Percentiles rank a stretch among this genome's conserved stretches.
Evolutionary conservation across 352 stramenopile species (phyloP).

Genomic region (Phytophthora capsici): DNA sequence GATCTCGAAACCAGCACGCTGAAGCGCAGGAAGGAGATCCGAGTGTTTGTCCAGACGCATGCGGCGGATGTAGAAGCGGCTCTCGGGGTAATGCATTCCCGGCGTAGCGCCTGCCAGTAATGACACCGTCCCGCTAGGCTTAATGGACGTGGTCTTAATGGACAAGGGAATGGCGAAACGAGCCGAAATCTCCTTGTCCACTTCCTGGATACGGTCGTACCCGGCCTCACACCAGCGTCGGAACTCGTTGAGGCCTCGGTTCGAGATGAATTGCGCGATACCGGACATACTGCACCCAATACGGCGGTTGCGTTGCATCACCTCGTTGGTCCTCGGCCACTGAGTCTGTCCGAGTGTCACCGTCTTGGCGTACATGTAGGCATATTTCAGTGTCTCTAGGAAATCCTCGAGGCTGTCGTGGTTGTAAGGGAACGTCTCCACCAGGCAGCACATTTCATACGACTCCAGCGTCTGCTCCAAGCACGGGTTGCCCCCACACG

Average conservation of each 20-base stretch:
- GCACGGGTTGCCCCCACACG: constrained; percentile 91
- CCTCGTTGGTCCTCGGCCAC: constrained; percentile 91
- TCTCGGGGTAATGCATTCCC: constrained; percentile 94
- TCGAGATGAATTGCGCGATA: constrained; percentile 92
- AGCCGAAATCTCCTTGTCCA: constrained; percentile 72
- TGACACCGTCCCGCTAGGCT: constrained; percentile 91
- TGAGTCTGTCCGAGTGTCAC: constrained; percentile 93
- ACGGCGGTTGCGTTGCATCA: constrained; percentile 93
- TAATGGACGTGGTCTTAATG: constrained; percentile 95
- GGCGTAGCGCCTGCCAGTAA: constrained; percentile 92
- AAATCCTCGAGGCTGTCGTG: constrained; percentile 91
- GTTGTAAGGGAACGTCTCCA: constrained; percentile 93
- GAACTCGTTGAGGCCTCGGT: constrained; percentile 80
- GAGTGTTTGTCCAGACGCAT: constrained; percentile 88
- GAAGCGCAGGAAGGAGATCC: constrained; percentile 78
- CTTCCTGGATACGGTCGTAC: constrained; percentile 80
- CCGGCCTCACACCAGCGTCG: constrained; percentile 88
- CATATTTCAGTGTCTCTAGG: constrained; percentile 85
- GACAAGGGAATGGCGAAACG: constrained; percentile 84
- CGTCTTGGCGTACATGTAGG: constrained; percentile 94
- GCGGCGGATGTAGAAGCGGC: constrained; percentile 92
- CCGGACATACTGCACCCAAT: constrained; percentile 94
- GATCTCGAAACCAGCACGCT: constrained; percentile 76
- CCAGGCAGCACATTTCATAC: constrained; percentile 95
- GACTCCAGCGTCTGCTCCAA: constrained; percentile 93